These are phyloP conservation scores for Malassezia brasiliensis DNA, from an alignment of 1,284 basidiomycete species.

Conservation along the genomic window DNA sequence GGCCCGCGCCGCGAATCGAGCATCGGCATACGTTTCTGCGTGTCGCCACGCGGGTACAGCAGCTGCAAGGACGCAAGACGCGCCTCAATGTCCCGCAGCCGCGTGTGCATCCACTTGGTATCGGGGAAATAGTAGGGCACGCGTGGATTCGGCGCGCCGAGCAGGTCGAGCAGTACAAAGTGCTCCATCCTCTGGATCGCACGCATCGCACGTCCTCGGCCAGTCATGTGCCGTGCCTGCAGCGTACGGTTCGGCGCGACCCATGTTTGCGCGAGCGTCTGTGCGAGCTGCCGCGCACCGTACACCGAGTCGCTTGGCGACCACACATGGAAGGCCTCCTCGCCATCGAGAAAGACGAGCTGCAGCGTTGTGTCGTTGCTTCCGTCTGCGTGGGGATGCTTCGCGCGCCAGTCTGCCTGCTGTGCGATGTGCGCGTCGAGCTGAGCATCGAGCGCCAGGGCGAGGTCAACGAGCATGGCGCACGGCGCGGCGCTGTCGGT, in stretches of 20 bases:
- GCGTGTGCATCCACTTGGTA: conserved; percentile 34
- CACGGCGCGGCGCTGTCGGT: conserved; percentile 95
- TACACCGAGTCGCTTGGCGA: conserved; percentile 83
- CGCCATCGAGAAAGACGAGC: conserved; percentile 94
- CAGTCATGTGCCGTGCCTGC: conserved; percentile 1
- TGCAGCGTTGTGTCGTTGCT: conserved; percentile 75
- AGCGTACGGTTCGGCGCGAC: background rate
- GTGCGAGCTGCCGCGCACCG: conserved; percentile 53
- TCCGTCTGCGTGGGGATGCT: background rate
- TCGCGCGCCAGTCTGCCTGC: background rate
- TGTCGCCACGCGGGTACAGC: conserved; percentile 21
- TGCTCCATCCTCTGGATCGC: conserved; percentile 41
- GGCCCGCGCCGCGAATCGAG: conserved; percentile 31
- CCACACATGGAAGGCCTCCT: conserved; percentile 90
- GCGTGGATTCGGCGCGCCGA: conserved; percentile 29
- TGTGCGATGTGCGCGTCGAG: conserved; percentile 11
- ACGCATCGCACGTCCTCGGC: conserved; percentile 18
- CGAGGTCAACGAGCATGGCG: conserved; percentile 56
- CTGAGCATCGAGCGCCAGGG: conserved; percentile 32
- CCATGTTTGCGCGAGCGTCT: conserved; percentile 4
- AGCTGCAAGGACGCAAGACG: conserved; percentile 17
- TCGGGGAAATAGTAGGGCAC: conserved; percentile 32
- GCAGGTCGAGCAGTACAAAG: conserved; percentile 40
- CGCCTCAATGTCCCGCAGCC: conserved; percentile 24
- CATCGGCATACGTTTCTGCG: background rate